Evolutionary conservation across 2,329 filamentous ascomycete species (phyloP).

Genomic region (Plectosphaerella plurivora): DNA sequence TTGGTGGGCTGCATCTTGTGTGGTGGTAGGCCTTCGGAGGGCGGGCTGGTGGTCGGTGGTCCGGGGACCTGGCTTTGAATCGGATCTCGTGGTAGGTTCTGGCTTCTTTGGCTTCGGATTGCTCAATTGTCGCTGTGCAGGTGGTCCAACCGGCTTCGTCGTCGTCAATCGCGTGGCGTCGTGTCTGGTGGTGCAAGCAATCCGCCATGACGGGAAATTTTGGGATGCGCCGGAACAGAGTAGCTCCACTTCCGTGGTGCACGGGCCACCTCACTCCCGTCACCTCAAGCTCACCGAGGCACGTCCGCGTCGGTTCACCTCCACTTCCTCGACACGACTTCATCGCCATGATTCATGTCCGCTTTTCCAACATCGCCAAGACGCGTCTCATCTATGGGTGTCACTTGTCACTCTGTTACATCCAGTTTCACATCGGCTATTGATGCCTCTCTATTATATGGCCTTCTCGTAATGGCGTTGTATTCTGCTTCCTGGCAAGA

Average conservation of each 20-base stretch:
- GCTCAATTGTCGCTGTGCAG: not conserved
- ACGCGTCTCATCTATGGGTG: no score
- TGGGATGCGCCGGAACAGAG: slow-evolving; percentile 11
- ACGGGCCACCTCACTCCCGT: not conserved
- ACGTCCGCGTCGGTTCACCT: no score
- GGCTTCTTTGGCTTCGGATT: not conserved
- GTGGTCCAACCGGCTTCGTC: not conserved
- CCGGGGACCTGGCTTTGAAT: no score
- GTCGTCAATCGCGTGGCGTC: not conserved
- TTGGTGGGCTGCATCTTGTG: slow-evolving; percentile 62
- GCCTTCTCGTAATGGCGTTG: not conserved
- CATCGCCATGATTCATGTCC: no score
- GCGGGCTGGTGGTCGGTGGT: no score
- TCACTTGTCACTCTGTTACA: no score
- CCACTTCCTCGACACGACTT: no score
- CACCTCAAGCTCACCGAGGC: no score
- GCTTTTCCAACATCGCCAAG: no score
- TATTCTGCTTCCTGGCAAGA: not conserved
- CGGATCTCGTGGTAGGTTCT: not conserved
- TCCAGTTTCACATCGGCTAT: no score
- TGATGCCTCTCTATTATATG: no score
- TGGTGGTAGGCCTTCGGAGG: not conserved
- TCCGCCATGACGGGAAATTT: slow-evolving; percentile 7
- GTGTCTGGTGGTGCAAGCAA: no score
- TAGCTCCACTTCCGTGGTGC: slow-evolving; percentile 1